phyloP scores from a whole-genome alignment of 306 rosid genomes.

The Acacia confusa region DNA sequence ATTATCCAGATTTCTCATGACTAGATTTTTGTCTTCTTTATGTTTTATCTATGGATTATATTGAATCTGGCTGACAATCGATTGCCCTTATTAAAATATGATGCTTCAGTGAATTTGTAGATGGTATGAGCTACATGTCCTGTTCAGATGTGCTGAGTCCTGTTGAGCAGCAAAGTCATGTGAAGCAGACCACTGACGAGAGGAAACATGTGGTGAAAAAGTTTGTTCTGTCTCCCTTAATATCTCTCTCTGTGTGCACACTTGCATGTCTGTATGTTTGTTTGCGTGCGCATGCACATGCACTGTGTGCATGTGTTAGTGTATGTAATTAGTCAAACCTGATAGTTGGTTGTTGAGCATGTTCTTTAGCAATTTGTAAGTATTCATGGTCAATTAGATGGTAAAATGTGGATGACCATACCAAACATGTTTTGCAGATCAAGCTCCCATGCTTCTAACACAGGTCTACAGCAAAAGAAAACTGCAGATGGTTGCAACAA shows the following conservation, averaged over 20 bases:
- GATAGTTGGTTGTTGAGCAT: conserved; percentile 22
- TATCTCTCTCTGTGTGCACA: background rate
- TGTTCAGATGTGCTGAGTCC: conserved; percentile 35
- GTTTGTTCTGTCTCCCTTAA: conserved; percentile 39
- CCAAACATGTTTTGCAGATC: conserved; percentile 47
- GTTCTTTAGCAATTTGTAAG: conserved; percentile 22
- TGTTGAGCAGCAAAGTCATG: conserved; percentile 40
- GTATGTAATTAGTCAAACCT: conserved; percentile 18
- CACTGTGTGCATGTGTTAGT: background rate
- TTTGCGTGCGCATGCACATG: background rate
- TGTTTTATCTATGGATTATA: background rate
- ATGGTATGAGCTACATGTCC: conserved; percentile 40
- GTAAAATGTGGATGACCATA: conserved; percentile 16
- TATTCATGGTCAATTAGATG: conserved; percentile 22
- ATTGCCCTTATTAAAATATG: conserved; percentile 27
- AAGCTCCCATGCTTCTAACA: conserved; percentile 41
- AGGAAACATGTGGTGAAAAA: conserved; percentile 46
- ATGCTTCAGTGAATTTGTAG: conserved; percentile 46
- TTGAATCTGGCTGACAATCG: conserved; percentile 22
- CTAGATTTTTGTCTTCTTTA: background rate
- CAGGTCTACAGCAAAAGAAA: conserved; percentile 54
- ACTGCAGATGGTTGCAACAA: conserved; percentile 73
- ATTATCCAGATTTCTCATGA: background rate
- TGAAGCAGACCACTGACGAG: conserved; percentile 47
- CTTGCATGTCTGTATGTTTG: background rate